Conservation (phyloP, 2,329 filamentous ascomycete species). For the Fusarium sp. region DNA sequence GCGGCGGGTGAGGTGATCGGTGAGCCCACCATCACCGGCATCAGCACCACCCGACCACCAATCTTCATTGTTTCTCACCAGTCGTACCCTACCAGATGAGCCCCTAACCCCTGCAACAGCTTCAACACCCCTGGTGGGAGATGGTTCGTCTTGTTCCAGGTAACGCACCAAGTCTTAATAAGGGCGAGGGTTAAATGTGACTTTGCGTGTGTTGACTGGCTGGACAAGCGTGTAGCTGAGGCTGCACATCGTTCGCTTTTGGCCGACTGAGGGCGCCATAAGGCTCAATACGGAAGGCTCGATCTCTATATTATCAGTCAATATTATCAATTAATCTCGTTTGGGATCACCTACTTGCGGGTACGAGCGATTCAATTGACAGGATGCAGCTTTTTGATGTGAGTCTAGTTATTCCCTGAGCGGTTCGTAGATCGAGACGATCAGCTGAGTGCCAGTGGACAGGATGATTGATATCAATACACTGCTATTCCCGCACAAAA, state of each 20-base stretch:
- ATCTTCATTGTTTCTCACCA: conserved; percentile 25
- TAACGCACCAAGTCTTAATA: conserved; percentile 15
- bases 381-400: conserved; percentile 21
- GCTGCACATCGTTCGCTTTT: conserved; percentile 20
- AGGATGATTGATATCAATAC: conserved; percentile 1
- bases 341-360: conserved; percentile 25
- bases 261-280: conserved; percentile 17
- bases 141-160: conserved; percentile 35
- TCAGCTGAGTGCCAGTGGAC: conserved; percentile 30
- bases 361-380: conserved; percentile 26
- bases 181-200: conserved; percentile 20
- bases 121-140: conserved; percentile 34
- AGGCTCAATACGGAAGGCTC: conserved; percentile 17
- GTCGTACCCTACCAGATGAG: conserved; percentile 21
- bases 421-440: conserved; percentile 13
- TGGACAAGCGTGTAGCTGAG: conserved; percentile 26
- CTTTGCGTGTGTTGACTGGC: conserved; percentile 19
- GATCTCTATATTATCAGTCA: conserved; percentile 11
- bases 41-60: conserved; percentile 30
- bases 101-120: conserved; percentile 20
- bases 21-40: conserved; percentile 40
- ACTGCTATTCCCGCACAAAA: not conserved
- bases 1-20: conserved; percentile 42
- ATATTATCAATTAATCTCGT: conserved; percentile 33
- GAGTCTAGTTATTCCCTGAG: conserved; percentile 18